Base-by-base conservation (phyloP, 2,329 filamentous ascomycete genomes). In the Verticillium klebahnii region DNA sequence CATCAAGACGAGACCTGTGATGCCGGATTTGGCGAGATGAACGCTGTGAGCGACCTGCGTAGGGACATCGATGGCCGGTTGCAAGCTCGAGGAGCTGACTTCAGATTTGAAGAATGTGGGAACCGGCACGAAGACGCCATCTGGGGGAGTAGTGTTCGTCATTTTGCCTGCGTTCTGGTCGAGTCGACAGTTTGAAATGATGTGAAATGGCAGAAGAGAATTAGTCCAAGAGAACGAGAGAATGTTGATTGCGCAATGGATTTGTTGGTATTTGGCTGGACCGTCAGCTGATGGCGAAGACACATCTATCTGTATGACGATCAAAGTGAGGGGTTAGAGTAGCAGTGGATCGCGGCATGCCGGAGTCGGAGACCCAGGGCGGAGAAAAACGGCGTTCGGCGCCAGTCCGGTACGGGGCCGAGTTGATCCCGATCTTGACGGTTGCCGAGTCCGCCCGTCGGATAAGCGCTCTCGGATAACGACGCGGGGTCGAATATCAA, bases 1-100 rank as follows among this genome's bases (percentile, higher is more conserved):
- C 39, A 88, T 78, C 37, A 88, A 78, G 2, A 89, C 85, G 3
- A 89, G 77, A 14, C 86, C 86, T 60, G 77, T 80, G 66, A 89
- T 82, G 40, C 86, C 86, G 56, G 80, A 81, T 58, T 78, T 77
- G 17, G 85, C 85, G 25, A 89, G 83, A 66, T 86, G 84, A 2
- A 89, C 70, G 15, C 81, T 82, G 75, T 89, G 85, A 50, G 77
- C 76, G 23, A 80, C 75, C 72, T 89, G 86, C 0, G 85, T 82
- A 45, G 80, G 76, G 61, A 85, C 76, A 67, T 89, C 86, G 52
- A 88, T 72, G n/a, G 77, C 78, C 36, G 82, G 75, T 36, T 80
- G 77, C 34, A 80, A 72, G 2, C 75, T 67, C 34, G 77, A 74
- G 62, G 79, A 79, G 19, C 74, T 71, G 9, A 78, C 71, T 6